These are phyloP conservation scores for Astrothelium macrocarpum DNA, from an alignment of 495 filamentous ascomycete species.

Conservation along the genomic window DNA sequence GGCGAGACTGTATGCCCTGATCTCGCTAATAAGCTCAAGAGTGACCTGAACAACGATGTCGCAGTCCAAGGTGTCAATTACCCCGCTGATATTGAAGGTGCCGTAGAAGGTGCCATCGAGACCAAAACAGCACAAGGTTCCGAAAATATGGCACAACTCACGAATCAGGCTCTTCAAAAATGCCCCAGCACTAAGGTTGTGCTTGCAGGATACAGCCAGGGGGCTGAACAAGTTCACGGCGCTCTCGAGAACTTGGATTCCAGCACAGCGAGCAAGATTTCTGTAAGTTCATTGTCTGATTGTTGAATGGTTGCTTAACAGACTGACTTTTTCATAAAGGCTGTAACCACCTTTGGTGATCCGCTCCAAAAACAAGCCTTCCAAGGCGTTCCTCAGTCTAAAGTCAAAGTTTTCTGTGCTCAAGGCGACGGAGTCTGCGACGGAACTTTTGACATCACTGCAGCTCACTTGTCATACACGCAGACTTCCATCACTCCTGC, in stretches of 20 bases:
- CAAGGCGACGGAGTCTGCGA: not conserved
- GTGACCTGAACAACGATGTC: constrained; percentile 15
- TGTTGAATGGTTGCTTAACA: not conserved
- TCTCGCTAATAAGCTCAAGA: constrained; percentile 22
- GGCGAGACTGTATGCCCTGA: constrained; percentile 25
- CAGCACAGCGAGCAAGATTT: not conserved
- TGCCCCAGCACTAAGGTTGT: constrained; percentile 28
- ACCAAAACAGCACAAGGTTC: constrained; percentile 11
- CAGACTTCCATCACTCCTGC: not conserved
- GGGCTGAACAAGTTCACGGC: constrained; percentile 24
- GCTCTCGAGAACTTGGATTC: constrained; percentile 9
- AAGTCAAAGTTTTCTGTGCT: not conserved
- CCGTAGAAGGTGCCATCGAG: constrained; percentile 13
- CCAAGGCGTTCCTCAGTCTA: not conserved
- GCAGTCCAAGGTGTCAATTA: constrained; percentile 29
- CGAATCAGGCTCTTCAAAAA: constrained; percentile 14
- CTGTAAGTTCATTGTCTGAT: not conserved
- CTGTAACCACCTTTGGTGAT: constrained; percentile 3
- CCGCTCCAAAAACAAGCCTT: not conserved
- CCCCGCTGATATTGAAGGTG: constrained; percentile 18
- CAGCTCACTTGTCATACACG: not conserved
- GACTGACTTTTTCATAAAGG: not conserved
- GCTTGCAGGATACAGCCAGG: constrained; percentile 26
- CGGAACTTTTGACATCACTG: not conserved
- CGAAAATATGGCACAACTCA: constrained; percentile 17